A percentile compares a stretch with the other conserved stretches of the same genome.
phyloP scores from a whole-genome alignment of 768 basidiomycete species.

The Rhodosporidiobolus odoratus region DNA sequence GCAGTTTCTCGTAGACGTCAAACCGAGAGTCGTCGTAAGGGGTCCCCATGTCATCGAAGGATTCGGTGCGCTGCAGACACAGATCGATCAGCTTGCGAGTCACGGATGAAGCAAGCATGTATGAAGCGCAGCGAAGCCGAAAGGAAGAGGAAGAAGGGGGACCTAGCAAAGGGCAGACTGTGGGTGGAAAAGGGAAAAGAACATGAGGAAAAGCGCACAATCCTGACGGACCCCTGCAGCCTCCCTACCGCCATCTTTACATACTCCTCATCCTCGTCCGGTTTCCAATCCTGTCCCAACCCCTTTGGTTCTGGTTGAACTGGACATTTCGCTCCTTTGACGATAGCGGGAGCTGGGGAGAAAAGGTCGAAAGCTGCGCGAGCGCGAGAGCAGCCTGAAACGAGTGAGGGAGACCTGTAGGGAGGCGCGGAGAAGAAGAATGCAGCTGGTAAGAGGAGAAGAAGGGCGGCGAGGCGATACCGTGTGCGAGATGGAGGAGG shows the following conservation, averaged over 20 bases:
- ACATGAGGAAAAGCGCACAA: constrained; percentile 8
- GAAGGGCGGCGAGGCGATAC: constrained; percentile 2
- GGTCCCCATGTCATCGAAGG: constrained; percentile 33
- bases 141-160: neutral
- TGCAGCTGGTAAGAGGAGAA: constrained; percentile 2
- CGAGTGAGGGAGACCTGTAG: too few species aligned
- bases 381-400: neutral
- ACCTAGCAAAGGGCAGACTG: too few species aligned
- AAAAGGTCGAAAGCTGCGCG: neutral
- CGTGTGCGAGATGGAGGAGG: neutral
- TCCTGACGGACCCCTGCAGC: constrained; percentile 12
- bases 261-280: constrained; percentile 11
- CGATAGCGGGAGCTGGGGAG: neutral
- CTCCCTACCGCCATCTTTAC: constrained; percentile 12
- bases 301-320: neutral
- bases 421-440: neutral
- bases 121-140: neutral
- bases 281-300: constrained; percentile 16
- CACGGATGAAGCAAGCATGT: neutral
- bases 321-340: constrained; percentile 4
- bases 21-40: constrained; percentile 25
- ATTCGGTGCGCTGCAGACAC: constrained; percentile 27
- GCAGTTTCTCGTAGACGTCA: neutral
- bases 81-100: too few species aligned
- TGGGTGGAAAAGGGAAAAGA: neutral